These are phyloP conservation scores for Saturnispora silvae DNA, from an alignment of 805 yeast species.

Conservation along the genomic window DNA sequence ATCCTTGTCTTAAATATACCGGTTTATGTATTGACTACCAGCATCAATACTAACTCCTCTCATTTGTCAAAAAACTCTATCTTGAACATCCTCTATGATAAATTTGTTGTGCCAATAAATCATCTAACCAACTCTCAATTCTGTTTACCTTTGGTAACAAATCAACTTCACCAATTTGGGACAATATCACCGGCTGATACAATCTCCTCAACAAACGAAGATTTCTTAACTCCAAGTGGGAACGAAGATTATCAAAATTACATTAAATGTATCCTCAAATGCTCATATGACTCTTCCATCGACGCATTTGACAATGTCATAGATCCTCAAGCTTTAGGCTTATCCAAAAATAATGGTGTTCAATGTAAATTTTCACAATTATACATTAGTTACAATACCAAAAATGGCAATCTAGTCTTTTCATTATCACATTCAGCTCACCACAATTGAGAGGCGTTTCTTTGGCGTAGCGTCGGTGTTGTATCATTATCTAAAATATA, in stretches of 20 bases:
- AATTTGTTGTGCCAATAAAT: slow-evolving; percentile 22
- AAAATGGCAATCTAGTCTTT: slow-evolving; percentile 20
- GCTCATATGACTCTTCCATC: slow-evolving; percentile 14
- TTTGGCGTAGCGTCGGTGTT: too few relatives aligned
- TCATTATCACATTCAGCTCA: slow-evolving; percentile 24
- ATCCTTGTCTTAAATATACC: slow-evolving; percentile 17
- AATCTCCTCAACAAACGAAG: slow-evolving; percentile 1
- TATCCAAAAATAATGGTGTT: slow-evolving; percentile 8
- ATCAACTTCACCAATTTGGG: slow-evolving; percentile 4
- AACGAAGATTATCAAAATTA: background rate
- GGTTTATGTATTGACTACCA: slow-evolving; percentile 15
- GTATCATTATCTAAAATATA: too few relatives aligned
- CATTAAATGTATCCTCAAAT: slow-evolving; percentile 10
- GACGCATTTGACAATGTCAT: slow-evolving; percentile 14
- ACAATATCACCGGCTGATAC: slow-evolving; percentile 9
- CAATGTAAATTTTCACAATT: slow-evolving; percentile 20
- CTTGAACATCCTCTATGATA: slow-evolving; percentile 20
- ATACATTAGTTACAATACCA: slow-evolving; percentile 19
- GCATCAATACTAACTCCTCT: slow-evolving; percentile 14
- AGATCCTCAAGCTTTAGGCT: slow-evolving; percentile 17
- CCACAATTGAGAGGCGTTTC: slow-evolving; percentile 17
- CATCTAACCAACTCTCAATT: slow-evolving; percentile 23
- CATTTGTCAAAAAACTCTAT: slow-evolving; percentile 18
- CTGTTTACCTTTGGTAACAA: slow-evolving; percentile 12
- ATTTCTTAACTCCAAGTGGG: background rate